phyloP scores from a whole-genome alignment of 2,329 filamentous ascomycete genomes.

The Catunica adiposa region DNA sequence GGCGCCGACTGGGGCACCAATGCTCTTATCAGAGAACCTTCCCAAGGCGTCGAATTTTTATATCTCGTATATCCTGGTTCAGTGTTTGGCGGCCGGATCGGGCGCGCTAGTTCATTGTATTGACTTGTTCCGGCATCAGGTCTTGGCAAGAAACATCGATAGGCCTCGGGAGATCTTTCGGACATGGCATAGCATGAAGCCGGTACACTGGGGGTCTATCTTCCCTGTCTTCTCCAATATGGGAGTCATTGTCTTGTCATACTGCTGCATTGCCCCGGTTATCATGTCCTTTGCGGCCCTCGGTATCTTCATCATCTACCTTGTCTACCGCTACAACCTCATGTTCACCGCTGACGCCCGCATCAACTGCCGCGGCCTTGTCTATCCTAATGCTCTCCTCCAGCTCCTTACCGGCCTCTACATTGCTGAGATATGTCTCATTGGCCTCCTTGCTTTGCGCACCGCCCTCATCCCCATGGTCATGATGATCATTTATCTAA shows the following conservation, averaged over 20 bases:
- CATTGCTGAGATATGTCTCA: constrained; percentile 63
- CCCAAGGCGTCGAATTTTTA: constrained; percentile 76
- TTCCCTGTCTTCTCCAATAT: constrained; percentile 71
- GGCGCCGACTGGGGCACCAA: constrained; percentile 17
- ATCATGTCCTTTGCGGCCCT: constrained; percentile 68
- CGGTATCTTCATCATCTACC: constrained; percentile 65
- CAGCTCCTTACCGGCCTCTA: constrained; percentile 77
- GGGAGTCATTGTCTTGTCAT: constrained; percentile 65
- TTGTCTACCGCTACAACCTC: constrained; percentile 81
- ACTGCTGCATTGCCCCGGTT: constrained; percentile 72
- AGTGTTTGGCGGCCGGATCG: constrained; percentile 67
- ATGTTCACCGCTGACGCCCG: constrained; percentile 69
- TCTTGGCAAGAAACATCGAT: constrained; percentile 59
- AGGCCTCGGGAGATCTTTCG: constrained; percentile 65
- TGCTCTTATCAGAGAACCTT: constrained; percentile 48
- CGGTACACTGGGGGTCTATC: constrained; percentile 69
- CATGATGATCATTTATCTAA: constrained; percentile 57
- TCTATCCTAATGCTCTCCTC: constrained; percentile 74
- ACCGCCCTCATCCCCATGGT: constrained; percentile 51
- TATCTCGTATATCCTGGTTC: constrained; percentile 82
- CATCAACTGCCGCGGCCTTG: constrained; percentile 75
- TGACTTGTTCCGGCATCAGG: constrained; percentile 39
- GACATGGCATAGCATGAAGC: constrained; percentile 57
- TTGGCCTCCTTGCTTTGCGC: constrained; percentile 66
- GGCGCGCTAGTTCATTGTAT: constrained; percentile 53